A percentile compares a stretch with the other conserved stretches of the same genome.
Conservation (phyloP, 1,284 basidiomycete species). For the Cutaneotrichosporon mucoides region DNA sequence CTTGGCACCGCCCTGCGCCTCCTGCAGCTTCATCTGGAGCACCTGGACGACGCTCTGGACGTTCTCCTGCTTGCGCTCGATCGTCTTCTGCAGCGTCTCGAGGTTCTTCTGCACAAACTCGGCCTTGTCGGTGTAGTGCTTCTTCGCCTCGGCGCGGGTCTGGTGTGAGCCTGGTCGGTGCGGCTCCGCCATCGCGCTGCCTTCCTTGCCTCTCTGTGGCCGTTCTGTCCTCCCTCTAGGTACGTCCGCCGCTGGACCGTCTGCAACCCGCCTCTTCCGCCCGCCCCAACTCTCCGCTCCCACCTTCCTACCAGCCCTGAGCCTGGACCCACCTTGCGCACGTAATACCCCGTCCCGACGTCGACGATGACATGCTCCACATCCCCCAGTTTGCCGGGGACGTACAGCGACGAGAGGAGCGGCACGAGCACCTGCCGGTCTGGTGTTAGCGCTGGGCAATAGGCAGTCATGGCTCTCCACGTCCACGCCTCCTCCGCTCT, state of each 20-base stretch:
- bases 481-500: too few species aligned
- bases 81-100: slow-evolving; percentile 75
- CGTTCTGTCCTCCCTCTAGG: too few species aligned
- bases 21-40: slow-evolving; percentile 67
- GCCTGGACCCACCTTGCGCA: slow-evolving; percentile 69
- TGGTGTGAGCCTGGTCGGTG: slow-evolving; percentile 39
- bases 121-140: slow-evolving; percentile 71
- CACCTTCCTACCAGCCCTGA: background rate
- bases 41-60: slow-evolving; percentile 67
- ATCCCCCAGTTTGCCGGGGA: slow-evolving; percentile 83
- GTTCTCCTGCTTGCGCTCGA: slow-evolving; percentile 85
- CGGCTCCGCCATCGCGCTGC: background rate
- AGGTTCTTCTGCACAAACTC: slow-evolving; percentile 74
- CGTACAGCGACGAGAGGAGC: slow-evolving; percentile 88
- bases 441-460: slow-evolving; percentile 37
- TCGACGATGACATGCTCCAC: slow-evolving; percentile 86
- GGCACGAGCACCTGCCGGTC: slow-evolving; percentile 87
- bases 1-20: slow-evolving; percentile 25
- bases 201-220: too few species aligned
- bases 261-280: too few species aligned
- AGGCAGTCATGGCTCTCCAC: background rate
- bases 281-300: too few species aligned
- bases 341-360: slow-evolving; percentile 93
- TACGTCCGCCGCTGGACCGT: too few species aligned
- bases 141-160: slow-evolving; percentile 71